Evolutionary conservation across 2,329 filamentous ascomycete genomes (phyloP).

Genomic region (Colletotrichum liaoningense): DNA sequence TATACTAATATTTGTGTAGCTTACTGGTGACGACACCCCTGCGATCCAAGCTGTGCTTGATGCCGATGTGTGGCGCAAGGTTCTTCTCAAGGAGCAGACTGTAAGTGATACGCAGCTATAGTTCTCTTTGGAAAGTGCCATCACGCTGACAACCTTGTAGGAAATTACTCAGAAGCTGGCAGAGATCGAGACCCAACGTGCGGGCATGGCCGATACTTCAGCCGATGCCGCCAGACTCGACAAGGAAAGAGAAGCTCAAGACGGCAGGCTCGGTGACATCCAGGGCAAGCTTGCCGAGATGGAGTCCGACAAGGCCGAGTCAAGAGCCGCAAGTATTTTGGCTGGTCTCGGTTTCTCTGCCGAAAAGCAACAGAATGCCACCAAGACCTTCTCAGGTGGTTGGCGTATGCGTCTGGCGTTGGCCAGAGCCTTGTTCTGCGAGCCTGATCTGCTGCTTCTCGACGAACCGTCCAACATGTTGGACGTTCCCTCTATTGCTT

Average conservation of each 20-base stretch:
- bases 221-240: constrained; percentile 88
- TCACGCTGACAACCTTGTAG: constrained; percentile 52
- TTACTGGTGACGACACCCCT: constrained; percentile 93
- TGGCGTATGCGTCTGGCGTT: constrained; percentile 99
- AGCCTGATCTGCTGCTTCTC: constrained; percentile 93
- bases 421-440: constrained; percentile 95
- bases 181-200: constrained; percentile 81
- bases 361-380: constrained; percentile 91
- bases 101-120: constrained; percentile 57
- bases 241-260: constrained; percentile 87
- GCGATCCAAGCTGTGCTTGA: constrained; percentile 95
- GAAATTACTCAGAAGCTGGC: constrained; percentile 83
- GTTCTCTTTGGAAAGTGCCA: background rate
- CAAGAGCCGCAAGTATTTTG: constrained; percentile 93
- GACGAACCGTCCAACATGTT: constrained; percentile 99
- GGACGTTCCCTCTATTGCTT: constrained; percentile 99
- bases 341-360: constrained; percentile 96
- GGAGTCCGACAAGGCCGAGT: constrained; percentile 98
- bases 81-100: constrained; percentile 88
- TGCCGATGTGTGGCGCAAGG: constrained; percentile 98
- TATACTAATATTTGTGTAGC: constrained; percentile 59
- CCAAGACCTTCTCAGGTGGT: constrained; percentile 98
- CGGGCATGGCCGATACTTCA: constrained; percentile 89
- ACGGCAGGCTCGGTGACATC: constrained; percentile 90
- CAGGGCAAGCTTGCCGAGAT: constrained; percentile 95